Conservation (phyloP, 495 filamentous ascomycete species). For the Penicillium macrosclerotiorum region DNA sequence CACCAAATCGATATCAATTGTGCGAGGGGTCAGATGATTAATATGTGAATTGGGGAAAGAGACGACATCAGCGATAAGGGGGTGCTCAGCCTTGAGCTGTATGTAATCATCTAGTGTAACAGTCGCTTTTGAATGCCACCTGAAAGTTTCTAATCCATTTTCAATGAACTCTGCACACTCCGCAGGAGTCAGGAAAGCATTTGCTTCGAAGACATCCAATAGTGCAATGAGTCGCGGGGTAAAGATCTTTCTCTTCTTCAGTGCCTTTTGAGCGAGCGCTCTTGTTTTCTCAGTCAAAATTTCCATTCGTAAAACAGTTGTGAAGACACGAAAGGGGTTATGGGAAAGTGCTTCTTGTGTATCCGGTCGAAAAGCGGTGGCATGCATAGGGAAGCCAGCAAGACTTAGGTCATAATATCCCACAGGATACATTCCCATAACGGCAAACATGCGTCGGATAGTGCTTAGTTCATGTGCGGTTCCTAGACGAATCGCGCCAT, state of each 20-base stretch:
- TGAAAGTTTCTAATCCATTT: conserved; percentile 36
- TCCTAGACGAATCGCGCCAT: conserved; percentile 45
- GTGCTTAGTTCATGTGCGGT: conserved; percentile 36
- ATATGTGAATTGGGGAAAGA: conserved; percentile 42
- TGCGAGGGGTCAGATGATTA: conserved; percentile 46
- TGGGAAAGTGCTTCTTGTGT: conserved; percentile 21
- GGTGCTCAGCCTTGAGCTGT: conserved; percentile 34
- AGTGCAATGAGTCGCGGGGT: conserved; percentile 27
- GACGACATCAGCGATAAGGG: conserved; percentile 41
- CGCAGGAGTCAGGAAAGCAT: conserved; percentile 14
- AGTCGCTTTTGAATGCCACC: conserved; percentile 38
- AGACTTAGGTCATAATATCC: conserved; percentile 44
- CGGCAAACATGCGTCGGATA: conserved; percentile 37
- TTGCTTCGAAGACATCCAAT: conserved; percentile 21
- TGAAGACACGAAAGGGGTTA: conserved; percentile 46
- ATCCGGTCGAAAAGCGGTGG: conserved; percentile 39
- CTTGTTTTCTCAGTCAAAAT: conserved; percentile 30
- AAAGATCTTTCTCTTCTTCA: conserved; percentile 38
- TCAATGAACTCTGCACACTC: conserved; percentile 31
- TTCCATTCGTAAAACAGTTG: conserved; percentile 38
- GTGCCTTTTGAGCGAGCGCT: conserved; percentile 20
- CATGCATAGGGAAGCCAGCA: conserved; percentile 44
- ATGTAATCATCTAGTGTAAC: conserved; percentile 38
- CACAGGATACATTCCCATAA: conserved; percentile 43
- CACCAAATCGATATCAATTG: conserved; percentile 42